These are phyloP conservation scores for Yamadazyma triangularis DNA, from an alignment of 1,139 yeast genomes.

Conservation along the genomic window DNA sequence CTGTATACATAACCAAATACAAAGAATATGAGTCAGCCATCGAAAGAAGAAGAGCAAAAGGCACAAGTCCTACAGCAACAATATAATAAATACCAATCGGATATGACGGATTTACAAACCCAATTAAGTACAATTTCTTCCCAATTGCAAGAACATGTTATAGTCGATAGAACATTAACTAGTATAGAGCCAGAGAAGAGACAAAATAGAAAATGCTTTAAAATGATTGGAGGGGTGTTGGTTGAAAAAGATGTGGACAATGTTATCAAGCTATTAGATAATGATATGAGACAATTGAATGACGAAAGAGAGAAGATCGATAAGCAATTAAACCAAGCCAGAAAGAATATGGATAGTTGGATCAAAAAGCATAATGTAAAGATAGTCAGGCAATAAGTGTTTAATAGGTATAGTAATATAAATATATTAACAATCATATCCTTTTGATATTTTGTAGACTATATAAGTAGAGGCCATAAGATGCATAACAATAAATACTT, in stretches of 20 bases:
- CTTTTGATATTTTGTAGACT: too few relatives aligned
- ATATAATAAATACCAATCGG: slow-evolving; percentile 60
- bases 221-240: slow-evolving; percentile 92
- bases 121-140: slow-evolving; percentile 49
- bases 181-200: slow-evolving; percentile 32
- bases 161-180: slow-evolving; percentile 33
- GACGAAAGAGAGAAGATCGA: slow-evolving; percentile 43
- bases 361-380: slow-evolving; percentile 62
- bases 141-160: slow-evolving; percentile 38
- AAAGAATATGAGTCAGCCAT: slow-evolving; percentile 9
- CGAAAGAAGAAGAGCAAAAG: slow-evolving; percentile 30
- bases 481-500: slow-evolving; percentile 2
- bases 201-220: slow-evolving; percentile 71
- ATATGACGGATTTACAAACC: slow-evolving; percentile 51
- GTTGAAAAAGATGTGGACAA: slow-evolving; percentile 79
- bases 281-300: slow-evolving; percentile 49
- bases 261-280: slow-evolving; percentile 62
- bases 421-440: too few relatives aligned
- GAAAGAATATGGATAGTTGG: slow-evolving; percentile 63
- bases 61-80: slow-evolving; percentile 52
- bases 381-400: slow-evolving; percentile 37
- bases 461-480: too few relatives aligned
- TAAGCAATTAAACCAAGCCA: slow-evolving; percentile 40
- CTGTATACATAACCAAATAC: neutral
- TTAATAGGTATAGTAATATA: too few relatives aligned